These are phyloP conservation scores for Coprinellus micaceus DNA, from an alignment of 768 basidiomycete genomes.

Conservation along the genomic window DNA sequence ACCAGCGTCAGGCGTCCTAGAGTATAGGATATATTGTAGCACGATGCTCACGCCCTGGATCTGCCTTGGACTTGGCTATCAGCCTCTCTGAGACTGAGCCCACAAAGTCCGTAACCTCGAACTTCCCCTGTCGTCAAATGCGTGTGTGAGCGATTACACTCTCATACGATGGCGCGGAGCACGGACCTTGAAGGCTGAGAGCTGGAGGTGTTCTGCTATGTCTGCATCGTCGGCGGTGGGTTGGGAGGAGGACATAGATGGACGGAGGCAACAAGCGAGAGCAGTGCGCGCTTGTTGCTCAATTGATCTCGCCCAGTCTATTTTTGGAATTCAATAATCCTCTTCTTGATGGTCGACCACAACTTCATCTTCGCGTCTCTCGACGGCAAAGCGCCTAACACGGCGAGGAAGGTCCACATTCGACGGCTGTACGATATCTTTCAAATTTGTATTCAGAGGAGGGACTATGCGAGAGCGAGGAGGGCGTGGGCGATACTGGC, in stretches of 20 bases:
- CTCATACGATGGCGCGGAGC: too few species aligned
- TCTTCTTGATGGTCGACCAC: slow-evolving; percentile 34
- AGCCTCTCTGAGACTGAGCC: slow-evolving; percentile 82
- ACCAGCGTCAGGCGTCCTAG: background rate
- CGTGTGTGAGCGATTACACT: background rate
- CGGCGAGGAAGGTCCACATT: slow-evolving; percentile 67
- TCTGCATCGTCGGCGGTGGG: slow-evolving; percentile 18
- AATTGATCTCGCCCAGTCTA: slow-evolving; percentile 62
- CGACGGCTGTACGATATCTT: slow-evolving; percentile 73
- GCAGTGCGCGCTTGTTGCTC: slow-evolving; percentile 39
- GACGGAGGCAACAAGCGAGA: slow-evolving; percentile 5
- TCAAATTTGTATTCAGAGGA: slow-evolving; percentile 64
- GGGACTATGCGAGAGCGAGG: slow-evolving; percentile 59
- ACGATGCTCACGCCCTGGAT: slow-evolving; percentile 63
- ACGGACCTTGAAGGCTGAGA: slow-evolving; percentile 53
- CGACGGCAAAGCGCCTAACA: slow-evolving; percentile 44
- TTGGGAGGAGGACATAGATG: slow-evolving; percentile 9
- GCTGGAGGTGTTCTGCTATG: slow-evolving; percentile 49
- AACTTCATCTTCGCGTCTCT: slow-evolving; percentile 62
- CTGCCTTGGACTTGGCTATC: slow-evolving; percentile 79
- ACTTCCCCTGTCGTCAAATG: slow-evolving; percentile 63
- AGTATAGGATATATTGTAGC: background rate
- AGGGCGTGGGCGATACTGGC: slow-evolving; percentile 72
- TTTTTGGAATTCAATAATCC: slow-evolving; percentile 66
- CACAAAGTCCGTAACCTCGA: slow-evolving; percentile 89